A percentile compares a stretch with the other conserved stretches of the same genome.
Evolutionary conservation across 164 flowering plant species (phyloP).

Genomic region (Litsea cubeba): DNA sequence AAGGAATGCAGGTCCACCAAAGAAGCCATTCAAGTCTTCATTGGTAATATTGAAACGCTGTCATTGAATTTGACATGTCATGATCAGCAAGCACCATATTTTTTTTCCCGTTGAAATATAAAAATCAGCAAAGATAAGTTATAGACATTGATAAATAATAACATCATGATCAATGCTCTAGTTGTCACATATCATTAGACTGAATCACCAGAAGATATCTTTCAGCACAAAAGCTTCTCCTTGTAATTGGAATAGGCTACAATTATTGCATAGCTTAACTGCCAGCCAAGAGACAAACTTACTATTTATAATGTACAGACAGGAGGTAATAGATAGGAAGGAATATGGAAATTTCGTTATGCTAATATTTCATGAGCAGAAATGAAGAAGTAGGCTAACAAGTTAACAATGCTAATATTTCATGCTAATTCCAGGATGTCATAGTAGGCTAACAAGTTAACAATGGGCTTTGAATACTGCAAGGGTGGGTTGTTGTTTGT

Average conservation of each 20-base stretch:
- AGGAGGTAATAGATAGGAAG: no score
- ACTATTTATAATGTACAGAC: no score
- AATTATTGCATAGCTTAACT: neutral
- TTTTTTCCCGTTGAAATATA: neutral
- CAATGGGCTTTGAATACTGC: no score
- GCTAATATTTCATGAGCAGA: no score
- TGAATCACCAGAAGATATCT: neutral
- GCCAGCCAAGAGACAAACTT: neutral
- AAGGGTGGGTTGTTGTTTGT: no score
- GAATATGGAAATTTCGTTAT: no score
- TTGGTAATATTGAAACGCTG: slow-evolving; percentile 65
- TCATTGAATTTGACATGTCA: slow-evolving; percentile 4
- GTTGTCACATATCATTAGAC: neutral
- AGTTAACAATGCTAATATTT: no score
- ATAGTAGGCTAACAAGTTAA: no score
- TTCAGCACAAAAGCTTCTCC: neutral
- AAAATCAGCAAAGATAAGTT: neutral
- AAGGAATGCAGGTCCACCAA: slow-evolving; percentile 98
- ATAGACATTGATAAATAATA: neutral
- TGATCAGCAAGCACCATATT: slow-evolving; percentile 1
- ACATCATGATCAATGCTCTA: slow-evolving; percentile 3
- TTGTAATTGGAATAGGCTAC: neutral
- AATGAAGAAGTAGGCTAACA: no score
- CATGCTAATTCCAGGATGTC: no score
- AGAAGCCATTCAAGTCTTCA: slow-evolving; percentile 70